These are phyloP conservation scores for Backusella tuberculispora DNA, from an alignment of 192 early-diverging fungal genomes.

Conservation along the genomic window DNA sequence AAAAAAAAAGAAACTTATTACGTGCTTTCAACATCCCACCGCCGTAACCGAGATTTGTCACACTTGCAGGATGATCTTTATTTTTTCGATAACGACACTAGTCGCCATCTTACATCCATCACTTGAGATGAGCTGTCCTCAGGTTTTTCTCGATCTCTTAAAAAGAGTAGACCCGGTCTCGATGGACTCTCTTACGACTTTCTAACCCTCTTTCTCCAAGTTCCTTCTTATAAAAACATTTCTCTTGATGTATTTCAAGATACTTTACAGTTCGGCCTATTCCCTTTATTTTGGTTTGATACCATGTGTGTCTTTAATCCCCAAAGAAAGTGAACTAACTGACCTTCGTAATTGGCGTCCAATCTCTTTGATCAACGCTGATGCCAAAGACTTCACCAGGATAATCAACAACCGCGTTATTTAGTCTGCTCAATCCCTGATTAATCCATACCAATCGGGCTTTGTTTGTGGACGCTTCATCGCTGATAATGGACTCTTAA, in stretches of 20 bases:
- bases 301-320: neutral
- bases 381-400: conserved; percentile 34
- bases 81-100: neutral
- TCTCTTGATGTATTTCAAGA: neutral
- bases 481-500: conserved; percentile 19
- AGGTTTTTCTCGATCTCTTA: too few species aligned
- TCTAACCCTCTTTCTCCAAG: too few species aligned
- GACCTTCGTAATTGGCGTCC: conserved; percentile 24
- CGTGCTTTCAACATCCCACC: neutral
- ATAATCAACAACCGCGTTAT: conserved; percentile 1
- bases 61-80: too few species aligned
- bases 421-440: neutral
- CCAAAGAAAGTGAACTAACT: conserved; percentile 1
- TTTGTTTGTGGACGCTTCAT: conserved; percentile 18
- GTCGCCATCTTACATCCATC: neutral
- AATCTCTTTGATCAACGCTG: conserved; percentile 23
- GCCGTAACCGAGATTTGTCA: too few species aligned
- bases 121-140: too few species aligned
- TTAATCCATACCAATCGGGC: conserved; percentile 20
- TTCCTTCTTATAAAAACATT: neutral
- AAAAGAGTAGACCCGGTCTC: too few species aligned
- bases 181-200: too few species aligned
- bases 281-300: neutral
- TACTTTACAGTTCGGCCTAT: neutral
- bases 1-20: neutral